These are phyloP conservation scores for Fistulinella prunicolor DNA, from an alignment of 768 basidiomycete species.

Conservation along the genomic window DNA sequence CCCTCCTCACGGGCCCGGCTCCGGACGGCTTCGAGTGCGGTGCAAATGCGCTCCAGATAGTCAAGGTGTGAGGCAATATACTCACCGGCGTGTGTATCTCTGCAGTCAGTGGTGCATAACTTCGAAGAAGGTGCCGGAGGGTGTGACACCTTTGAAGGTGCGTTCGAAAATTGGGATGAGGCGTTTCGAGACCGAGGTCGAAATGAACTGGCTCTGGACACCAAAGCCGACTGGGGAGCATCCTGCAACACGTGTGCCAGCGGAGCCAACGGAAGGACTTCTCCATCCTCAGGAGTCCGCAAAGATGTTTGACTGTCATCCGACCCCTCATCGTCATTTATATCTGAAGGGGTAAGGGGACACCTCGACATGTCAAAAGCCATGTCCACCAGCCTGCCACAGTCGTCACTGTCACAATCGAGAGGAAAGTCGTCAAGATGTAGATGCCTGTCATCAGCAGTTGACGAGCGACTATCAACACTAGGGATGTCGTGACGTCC, in stretches of 20 bases:
- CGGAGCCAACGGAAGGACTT: slow-evolving; percentile 9
- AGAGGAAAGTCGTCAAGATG: slow-evolving; percentile 9
- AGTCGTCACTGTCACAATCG: slow-evolving; percentile 6
- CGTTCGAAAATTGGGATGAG: slow-evolving; percentile 3
- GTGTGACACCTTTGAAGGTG: background rate
- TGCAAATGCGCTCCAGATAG: slow-evolving; percentile 37
- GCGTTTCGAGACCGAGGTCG: slow-evolving; percentile 26
- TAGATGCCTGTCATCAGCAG: slow-evolving; percentile 5
- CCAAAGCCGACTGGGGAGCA: slow-evolving; percentile 5
- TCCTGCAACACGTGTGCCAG: background rate
- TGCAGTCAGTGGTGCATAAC: background rate
- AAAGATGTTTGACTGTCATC: slow-evolving; percentile 25
- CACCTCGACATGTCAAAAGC: slow-evolving; percentile 20
- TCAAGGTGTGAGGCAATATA: slow-evolving; percentile 14
- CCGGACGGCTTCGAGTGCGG: slow-evolving; percentile 41
- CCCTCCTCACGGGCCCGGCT: slow-evolving; percentile 41
- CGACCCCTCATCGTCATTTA: slow-evolving; percentile 29
- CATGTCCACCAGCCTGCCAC: slow-evolving; percentile 7
- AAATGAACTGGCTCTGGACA: slow-evolving; percentile 24
- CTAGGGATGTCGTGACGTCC: background rate
- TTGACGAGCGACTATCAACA: background rate
- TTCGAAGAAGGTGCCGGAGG: slow-evolving; percentile 2
- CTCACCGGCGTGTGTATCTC: slow-evolving; percentile 10
- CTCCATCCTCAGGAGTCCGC: slow-evolving; percentile 28
- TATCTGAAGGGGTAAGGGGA: slow-evolving; percentile 24